These are phyloP conservation scores for Tetradesmus obliquus DNA, from an alignment of 139 green algal genomes.

Conservation along the genomic window DNA sequence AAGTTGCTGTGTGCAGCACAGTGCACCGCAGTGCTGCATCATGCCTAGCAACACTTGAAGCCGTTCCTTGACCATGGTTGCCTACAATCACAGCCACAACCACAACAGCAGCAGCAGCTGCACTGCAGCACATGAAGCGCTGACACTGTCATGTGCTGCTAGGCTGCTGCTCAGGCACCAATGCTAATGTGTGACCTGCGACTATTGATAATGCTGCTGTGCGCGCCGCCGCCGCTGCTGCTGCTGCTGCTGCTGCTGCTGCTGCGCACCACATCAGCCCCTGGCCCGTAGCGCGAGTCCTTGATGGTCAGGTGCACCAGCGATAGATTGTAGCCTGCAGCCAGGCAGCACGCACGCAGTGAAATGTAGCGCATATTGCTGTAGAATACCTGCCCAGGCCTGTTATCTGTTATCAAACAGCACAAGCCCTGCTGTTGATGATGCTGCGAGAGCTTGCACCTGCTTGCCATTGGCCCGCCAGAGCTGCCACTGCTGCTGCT, in stretches of 20 bases:
- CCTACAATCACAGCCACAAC: background rate
- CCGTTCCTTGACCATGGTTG: too few species aligned
- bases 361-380: too few species aligned
- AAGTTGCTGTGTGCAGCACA: background rate
- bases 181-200: background rate
- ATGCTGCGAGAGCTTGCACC: too few species aligned
- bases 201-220: background rate
- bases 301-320: conserved; percentile 42
- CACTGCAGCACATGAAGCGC: background rate
- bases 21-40: too few species aligned
- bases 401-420: too few species aligned
- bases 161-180: background rate
- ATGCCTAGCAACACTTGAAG: too few species aligned
- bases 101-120: background rate
- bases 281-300: conserved; percentile 40
- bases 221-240: background rate
- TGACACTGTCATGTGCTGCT: background rate
- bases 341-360: background rate
- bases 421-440: too few species aligned
- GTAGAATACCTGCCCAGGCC: too few species aligned
- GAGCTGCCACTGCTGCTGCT: too few species aligned
- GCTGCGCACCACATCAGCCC: conserved; percentile 33
- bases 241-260: background rate
- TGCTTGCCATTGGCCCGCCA: too few species aligned
- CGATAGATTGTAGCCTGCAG: conserved; percentile 44